Evolutionary conservation across 805 yeast species (phyloP), one percentile per base, ranked within the genome.

Genomic region (Candida saitoana): DNA sequence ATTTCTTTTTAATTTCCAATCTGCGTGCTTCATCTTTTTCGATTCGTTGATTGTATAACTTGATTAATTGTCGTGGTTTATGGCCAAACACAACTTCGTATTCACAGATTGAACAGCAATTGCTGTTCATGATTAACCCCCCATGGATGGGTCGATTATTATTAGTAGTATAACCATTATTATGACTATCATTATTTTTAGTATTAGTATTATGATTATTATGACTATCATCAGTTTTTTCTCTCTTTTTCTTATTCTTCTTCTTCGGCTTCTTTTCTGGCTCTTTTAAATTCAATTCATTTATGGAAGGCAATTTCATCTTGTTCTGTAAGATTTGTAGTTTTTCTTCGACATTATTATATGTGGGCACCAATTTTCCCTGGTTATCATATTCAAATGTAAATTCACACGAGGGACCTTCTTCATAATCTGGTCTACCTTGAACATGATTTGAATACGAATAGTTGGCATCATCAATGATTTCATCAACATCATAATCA

Each of bases 11-110:
- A 50, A 64, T 54, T 25, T 60, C 66, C 40, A 54, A 50, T 41
- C 72, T 52, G 35, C 68, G 53, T 40, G 56, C 47, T 40, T 60
- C 61, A 33, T 63, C 69, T 40, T 29, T 55, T 33, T 39, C 48
- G 27, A 65, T 51, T 37, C 64, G 61, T 38, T 57, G 57, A 43
- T 75, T 73, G 45, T 71, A 71, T 74, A 77, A 72, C 50, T 69
- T 71, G 45, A 76, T 71, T 69, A 73, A 67, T 50, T 74, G 74
- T 18, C 57, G 55, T 0, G 82, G 81, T 38, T 74, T 71, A 35
- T 56, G 58, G 1, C 81, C 80, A 53, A 66, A 76, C 2, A 75
- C 67, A 39, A 68, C 63, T 50, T 74, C 77, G 52, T 75, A 76
- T 48, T 76, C 79, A 55, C 82, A 76, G 41, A 76, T 67, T 46